Percentiles rank a stretch among this genome's conserved stretches.
Evolutionary conservation across 805 yeast species (phyloP).

Genomic region (Kazachstania martiniae): DNA sequence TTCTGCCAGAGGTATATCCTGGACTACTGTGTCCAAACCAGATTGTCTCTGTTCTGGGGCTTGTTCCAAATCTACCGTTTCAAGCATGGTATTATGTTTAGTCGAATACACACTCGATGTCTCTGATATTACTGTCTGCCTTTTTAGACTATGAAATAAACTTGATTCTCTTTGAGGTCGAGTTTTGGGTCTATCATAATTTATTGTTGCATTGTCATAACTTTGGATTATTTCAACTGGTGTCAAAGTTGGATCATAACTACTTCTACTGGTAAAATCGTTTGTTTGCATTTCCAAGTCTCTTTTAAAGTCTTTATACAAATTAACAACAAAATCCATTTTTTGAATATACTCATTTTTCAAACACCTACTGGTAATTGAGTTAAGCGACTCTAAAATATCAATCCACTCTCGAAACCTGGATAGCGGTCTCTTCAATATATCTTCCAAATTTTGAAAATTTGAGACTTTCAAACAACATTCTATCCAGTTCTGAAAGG

Average conservation of each 20-base stretch:
- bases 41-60: too few relatives aligned
- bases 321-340: slow-evolving; percentile 3
- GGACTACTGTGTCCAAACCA: too few relatives aligned
- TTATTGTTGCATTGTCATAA: slow-evolving; percentile 10
- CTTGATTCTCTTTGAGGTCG: too few relatives aligned
- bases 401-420: slow-evolving; percentile 22
- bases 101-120: too few relatives aligned
- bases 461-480: slow-evolving; percentile 24
- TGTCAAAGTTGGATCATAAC: slow-evolving; percentile 17
- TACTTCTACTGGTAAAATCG: slow-evolving; percentile 11
- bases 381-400: slow-evolving; percentile 4
- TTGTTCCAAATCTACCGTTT: too few relatives aligned
- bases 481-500: slow-evolving; percentile 27
- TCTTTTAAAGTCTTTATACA: slow-evolving; percentile 9
- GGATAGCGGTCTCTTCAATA: slow-evolving; percentile 26
- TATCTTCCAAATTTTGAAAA: slow-evolving; percentile 20
- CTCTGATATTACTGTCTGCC: too few relatives aligned
- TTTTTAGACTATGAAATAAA: too few relatives aligned
- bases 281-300: slow-evolving; percentile 10
- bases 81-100: too few relatives aligned
- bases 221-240: slow-evolving; percentile 23
- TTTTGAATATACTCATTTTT: background rate
- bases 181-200: too few relatives aligned
- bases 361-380: background rate
- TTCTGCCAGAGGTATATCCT: slow-evolving; percentile 12